phyloP scores from a whole-genome alignment of 495 filamentous ascomycete genomes.

The Podospora conica region DNA sequence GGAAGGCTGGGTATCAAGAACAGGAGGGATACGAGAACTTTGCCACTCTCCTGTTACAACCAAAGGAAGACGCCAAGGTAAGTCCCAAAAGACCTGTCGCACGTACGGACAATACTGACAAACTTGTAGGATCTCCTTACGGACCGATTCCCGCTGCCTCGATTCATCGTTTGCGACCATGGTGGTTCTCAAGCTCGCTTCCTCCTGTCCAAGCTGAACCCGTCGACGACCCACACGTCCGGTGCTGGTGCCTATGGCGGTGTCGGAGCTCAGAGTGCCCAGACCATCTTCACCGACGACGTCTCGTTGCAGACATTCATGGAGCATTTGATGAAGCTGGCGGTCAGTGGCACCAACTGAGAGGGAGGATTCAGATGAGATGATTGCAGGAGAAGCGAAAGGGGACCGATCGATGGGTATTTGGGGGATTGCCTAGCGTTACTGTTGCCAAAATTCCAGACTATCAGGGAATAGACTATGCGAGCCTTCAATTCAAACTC shows the following conservation, averaged over 20 bases:
- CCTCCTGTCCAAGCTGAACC: conserved; percentile 95
- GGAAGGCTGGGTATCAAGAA: conserved; percentile 96
- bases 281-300: conserved; percentile 99
- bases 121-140: conserved; percentile 80
- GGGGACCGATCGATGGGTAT: background rate
- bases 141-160: conserved; percentile 94
- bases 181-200: conserved; percentile 98
- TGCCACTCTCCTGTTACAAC: conserved; percentile 76
- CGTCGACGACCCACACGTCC: conserved; percentile 94
- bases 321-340: conserved; percentile 97
- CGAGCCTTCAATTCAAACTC: background rate
- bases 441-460: conserved; percentile 19
- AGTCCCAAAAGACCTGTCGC: conserved; percentile 21
- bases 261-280: conserved; percentile 74
- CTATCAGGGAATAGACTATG: conserved; percentile 12
- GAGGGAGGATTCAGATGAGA: background rate
- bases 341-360: conserved; percentile 53
- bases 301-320: conserved; percentile 98
- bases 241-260: conserved; percentile 76
- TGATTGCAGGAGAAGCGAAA: background rate
- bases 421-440: conserved; percentile 24
- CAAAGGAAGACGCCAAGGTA: conserved; percentile 97
- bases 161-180: conserved; percentile 98
- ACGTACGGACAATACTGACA: background rate
- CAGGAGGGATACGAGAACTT: conserved; percentile 99